A percentile compares a stretch with the other conserved stretches of the same genome.
phyloP scores from a whole-genome alignment of 768 basidiomycete genomes.

The Tulasnella sp. region DNA sequence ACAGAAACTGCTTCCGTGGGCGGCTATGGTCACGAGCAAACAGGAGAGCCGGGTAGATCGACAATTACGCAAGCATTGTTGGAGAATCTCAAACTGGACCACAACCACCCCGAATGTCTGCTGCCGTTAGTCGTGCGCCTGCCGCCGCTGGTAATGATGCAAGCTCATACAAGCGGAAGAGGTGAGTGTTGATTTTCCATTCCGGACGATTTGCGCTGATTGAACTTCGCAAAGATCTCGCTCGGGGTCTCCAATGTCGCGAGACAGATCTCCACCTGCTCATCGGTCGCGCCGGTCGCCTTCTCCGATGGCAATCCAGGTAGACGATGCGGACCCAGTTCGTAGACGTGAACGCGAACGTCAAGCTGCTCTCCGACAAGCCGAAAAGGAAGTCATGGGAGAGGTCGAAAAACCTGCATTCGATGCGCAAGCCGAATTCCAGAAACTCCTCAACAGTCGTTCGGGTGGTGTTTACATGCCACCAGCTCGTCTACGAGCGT shows the following conservation, averaged over 20 bases:
- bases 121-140: not conserved
- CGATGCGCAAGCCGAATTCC: conserved; percentile 77
- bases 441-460: conserved; percentile 60
- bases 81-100: conserved; percentile 1
- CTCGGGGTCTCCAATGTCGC: conserved; percentile 2
- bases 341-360: conserved; percentile 68
- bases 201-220: not conserved
- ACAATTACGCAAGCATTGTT: not conserved
- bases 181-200: not conserved
- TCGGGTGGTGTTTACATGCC: conserved; percentile 97
- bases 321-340: conserved; percentile 65
- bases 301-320: conserved; percentile 21
- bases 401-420: conserved; percentile 36
- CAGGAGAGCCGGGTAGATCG: not conserved
- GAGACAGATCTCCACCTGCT: conserved; percentile 8
- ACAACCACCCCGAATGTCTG: conserved; percentile 12
- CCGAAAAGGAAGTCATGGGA: conserved; percentile 46
- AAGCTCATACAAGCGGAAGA: conserved; percentile 6
- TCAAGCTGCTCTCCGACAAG: conserved; percentile 60
- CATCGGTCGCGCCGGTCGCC: conserved; percentile 7
- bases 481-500: conserved; percentile 80
- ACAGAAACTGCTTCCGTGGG: not conserved
- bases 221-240: not conserved
- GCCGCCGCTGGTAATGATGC: not conserved
- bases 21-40: not conserved